These are phyloP conservation scores for Aquilaria yunnanensis DNA, from an alignment of 345 rosid genomes.

Conservation along the genomic window DNA sequence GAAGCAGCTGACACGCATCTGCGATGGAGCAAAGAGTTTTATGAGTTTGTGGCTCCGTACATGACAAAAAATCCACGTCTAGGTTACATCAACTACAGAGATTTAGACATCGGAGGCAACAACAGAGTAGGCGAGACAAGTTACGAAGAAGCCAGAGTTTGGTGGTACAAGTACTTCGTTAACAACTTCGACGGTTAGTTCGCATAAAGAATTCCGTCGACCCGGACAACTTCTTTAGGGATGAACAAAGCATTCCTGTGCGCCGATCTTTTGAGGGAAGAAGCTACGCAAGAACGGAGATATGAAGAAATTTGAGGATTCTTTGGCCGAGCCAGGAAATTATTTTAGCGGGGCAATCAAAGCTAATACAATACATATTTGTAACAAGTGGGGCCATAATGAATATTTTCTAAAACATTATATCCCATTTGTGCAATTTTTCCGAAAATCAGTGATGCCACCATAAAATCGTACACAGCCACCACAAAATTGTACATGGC, in stretches of 20 bases:
- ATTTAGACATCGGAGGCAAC: conserved; percentile 12
- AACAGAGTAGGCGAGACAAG: conserved; percentile 10
- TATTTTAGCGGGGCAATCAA: too few species aligned
- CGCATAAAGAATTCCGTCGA: conserved; percentile 8
- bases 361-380: too few species aligned
- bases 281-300: too few species aligned
- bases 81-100: conserved; percentile 16
- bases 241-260: conserved; percentile 12
- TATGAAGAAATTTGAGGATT: too few species aligned
- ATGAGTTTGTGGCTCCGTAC: conserved; percentile 10
- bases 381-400: too few species aligned
- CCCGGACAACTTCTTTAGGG: conserved; percentile 13
- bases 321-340: too few species aligned
- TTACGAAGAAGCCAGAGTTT: conserved; percentile 2
- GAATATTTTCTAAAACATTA: too few species aligned
- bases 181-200: conserved; percentile 10
- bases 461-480: too few species aligned
- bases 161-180: conserved; percentile 10
- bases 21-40: neutral
- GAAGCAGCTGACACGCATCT: neutral
- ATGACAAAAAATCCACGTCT: conserved; percentile 10
- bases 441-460: too few species aligned
- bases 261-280: neutral
- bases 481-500: too few species aligned
- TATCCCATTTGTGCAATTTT: too few species aligned